Percentiles rank a stretch among this genome's conserved stretches.
Evolutionary conservation across 1,139 yeast species (phyloP).

Genomic region (Pichia inconspicua): DNA sequence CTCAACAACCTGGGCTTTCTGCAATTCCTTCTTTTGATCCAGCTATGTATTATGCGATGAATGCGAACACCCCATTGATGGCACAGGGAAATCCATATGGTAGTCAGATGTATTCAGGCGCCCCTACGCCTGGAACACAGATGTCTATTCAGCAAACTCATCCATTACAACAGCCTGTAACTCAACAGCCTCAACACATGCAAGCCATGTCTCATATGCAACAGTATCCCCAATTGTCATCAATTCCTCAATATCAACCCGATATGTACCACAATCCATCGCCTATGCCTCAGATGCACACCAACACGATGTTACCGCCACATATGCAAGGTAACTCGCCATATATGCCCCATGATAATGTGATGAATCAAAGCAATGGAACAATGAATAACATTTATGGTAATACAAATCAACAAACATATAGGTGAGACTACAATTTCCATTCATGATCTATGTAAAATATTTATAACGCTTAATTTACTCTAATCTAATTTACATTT

Average conservation of each 20-base stretch:
- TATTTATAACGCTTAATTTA: no score
- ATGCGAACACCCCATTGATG: background rate
- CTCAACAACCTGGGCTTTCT: background rate
- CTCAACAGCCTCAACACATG: conserved; percentile 14
- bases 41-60: background rate
- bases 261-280: background rate
- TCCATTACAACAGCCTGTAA: background rate
- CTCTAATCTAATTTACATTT: no score
- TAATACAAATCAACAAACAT: background rate
- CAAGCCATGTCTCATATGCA: conserved; percentile 10
- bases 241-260: conserved; percentile 10
- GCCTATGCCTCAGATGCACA: conserved; percentile 1
- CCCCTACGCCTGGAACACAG: background rate
- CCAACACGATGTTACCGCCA: background rate
- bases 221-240: conserved; percentile 15
- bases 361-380: background rate
- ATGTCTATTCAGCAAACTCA: conserved; percentile 4
- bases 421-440: background rate
- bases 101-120: background rate
- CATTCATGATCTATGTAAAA: no score
- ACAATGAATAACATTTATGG: background rate
- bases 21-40: background rate
- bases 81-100: background rate
- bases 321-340: background rate
- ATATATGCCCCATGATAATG: background rate